Base-by-base conservation (phyloP, 2,329 filamentous ascomycete species). In the Rutstroemia sydowiana region DNA sequence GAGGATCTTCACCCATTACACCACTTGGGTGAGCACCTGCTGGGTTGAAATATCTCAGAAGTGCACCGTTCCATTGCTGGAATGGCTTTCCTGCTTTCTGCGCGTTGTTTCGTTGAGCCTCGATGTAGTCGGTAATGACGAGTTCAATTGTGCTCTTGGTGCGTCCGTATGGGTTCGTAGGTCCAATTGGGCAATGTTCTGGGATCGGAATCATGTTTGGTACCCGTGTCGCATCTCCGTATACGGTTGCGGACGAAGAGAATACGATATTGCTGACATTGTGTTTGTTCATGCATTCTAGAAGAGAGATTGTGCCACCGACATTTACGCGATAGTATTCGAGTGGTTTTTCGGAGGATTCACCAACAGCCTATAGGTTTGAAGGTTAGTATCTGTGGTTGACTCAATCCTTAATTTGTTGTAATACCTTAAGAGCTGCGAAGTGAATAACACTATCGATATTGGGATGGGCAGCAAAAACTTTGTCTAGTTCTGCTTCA, bases 391-490 rank as follows among this genome's bases (percentile, higher is more conserved):
- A 40, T 36, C 18, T 13, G 30, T 43, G 18, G n/a, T n/a, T 47
- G 26, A 6, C n/a, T 14, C 18, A 5, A 13, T 23, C n/a, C n/a
- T 16, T 28, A 16, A 13, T 9, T 6, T n/a, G 30, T 40, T 11
- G 28, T 4, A 73, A 63, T 71, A 86, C 88, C 86, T 98, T 98
- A 62, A 98, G 79, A 21, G 93, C 93, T 58, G 93, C 95, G 68
- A 98, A 98, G 77, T 98, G 93, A 65, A 98, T 97, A 60, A 97
- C 93, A 68, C 88, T 95, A 78, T 96, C 90, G 66, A 98, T 96
- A 65, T 88, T 85, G 47, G 91, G 89, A 72, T 97, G 86, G 66
- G 86, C 87, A 57, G 81, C 76, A 68, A 98, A 96, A 63, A 97
- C 87, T 64, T 84, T 83, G 69, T 96, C 88, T 53, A 98, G 78